Evolutionary conservation across 2,329 filamentous ascomycete genomes (phyloP), one percentile per base, ranked within the genome.

Genomic region (Arthroderma uncinatum): DNA sequence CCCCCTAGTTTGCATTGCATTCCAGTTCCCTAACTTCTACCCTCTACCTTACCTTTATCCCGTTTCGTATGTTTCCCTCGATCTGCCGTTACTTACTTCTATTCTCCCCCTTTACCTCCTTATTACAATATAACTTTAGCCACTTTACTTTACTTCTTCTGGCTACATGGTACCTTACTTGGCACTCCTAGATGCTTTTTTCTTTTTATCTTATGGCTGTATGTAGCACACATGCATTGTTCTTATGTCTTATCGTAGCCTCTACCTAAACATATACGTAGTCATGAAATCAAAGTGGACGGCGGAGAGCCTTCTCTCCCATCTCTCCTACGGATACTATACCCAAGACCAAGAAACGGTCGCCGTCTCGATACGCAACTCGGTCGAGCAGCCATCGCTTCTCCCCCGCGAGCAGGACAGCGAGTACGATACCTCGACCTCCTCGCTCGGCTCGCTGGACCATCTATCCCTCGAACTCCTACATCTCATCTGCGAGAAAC

Each of bases 401-500:
- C 39, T 19, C 23, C 39, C 39, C 16, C 16, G 16, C 16, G 16
- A 8, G n/a, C 39, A 21, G 9, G 12, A 23, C 44, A 12, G 12
- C 50, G 28, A 53, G 19, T 6, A 34, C 19, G 19, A n/a, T 10
- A 2, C 28, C 6, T 36, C 30, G 4, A 9, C 34, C 4, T 30
- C 47, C 16, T 7, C 23, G 12, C 23, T 30, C 48, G 48, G 25
- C 48, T n/a, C 9, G 4, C 52, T 59, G 23, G 23, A 59, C 9
- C n/a, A 37, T 9, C 48, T 60, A n/a, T 61, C 59, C 39, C 62
- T 70, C 52, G 64, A 66, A 21, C 52, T 52, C 7, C 56, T 71
- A 12, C 64, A 67, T 1, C 54, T 60, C 14, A 65, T 70, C 54
- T 57, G 69, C 14, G 53, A 67, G n/a, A 56, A 63, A 10, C 55